Conservation (phyloP, 1,284 basidiomycete genomes). For the Ceratobasidium papillatum region DNA sequence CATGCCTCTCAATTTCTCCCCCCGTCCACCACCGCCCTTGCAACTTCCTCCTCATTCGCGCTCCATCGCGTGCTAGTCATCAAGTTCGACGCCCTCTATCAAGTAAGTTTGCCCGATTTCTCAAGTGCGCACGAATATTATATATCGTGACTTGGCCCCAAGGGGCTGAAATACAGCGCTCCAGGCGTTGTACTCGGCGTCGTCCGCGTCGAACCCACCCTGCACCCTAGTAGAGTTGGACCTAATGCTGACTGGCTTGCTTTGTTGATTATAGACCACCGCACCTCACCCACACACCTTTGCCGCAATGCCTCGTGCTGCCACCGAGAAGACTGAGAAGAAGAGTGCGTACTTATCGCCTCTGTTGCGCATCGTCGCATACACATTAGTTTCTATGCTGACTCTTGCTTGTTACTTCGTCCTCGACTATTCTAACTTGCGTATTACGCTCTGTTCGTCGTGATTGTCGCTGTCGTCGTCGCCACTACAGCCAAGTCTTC, state of each 20-base stretch:
- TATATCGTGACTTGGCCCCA: conserved; percentile 1
- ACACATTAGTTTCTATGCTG: conserved; percentile 11
- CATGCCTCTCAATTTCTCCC: conserved; percentile 37
- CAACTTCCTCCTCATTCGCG: conserved; percentile 14
- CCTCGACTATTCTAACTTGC: neutral
- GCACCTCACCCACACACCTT: neutral
- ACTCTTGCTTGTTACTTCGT: conserved; percentile 16
- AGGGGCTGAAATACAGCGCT: conserved; percentile 36
- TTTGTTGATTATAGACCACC: conserved; percentile 15
- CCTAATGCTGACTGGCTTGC: conserved; percentile 8
- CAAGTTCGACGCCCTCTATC: conserved; percentile 5
- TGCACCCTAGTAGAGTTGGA: conserved; percentile 20
- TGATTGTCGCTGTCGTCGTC: neutral
- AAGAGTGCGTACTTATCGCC: conserved; percentile 41
- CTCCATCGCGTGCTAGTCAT: conserved; percentile 6
- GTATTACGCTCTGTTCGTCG: neutral
- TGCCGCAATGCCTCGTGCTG: conserved; percentile 43
- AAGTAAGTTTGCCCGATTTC: conserved; percentile 19
- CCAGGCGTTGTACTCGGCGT: conserved; percentile 21
- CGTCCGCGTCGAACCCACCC: conserved; percentile 12
- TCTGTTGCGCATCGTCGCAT: conserved; percentile 32
- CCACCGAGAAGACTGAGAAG: conserved; percentile 45
- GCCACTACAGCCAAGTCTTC: conserved; percentile 40
- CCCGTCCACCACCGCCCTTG: conserved; percentile 36
- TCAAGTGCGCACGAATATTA: conserved; percentile 7